Evolutionary conservation across 768 basidiomycete species (phyloP).

Genomic region (Phaeotremella fagi): DNA sequence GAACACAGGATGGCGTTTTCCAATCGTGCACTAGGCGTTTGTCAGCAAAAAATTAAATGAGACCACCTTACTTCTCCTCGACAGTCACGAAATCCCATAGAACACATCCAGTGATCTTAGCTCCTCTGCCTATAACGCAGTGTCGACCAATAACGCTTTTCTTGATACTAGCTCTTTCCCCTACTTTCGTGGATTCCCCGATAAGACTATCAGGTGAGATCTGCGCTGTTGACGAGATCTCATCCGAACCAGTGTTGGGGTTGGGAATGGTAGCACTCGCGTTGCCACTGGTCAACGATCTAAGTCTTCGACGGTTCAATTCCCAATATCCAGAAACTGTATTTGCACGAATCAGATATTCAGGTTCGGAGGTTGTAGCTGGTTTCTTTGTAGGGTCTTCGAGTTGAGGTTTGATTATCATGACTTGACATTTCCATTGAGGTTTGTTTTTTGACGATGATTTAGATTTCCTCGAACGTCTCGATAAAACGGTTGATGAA

Average conservation of each 20-base stretch:
- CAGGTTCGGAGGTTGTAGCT: constrained; percentile 15
- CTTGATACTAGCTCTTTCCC: constrained; percentile 75
- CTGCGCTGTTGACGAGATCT: constrained; percentile 72
- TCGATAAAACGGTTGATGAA: not conserved
- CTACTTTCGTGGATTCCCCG: constrained; percentile 74
- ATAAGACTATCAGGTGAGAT: constrained; percentile 78
- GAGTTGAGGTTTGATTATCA: constrained; percentile 26
- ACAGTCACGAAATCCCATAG: constrained; percentile 84
- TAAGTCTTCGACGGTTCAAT: constrained; percentile 60
- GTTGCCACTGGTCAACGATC: not conserved
- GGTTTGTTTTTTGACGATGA: not conserved
- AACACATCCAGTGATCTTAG: constrained; percentile 74
- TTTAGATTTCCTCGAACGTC: not conserved
- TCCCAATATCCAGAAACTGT: constrained; percentile 72
- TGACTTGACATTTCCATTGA: constrained; percentile 35
- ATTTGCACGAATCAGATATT: constrained; percentile 59
- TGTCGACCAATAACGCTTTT: constrained; percentile 74
- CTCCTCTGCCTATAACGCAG: constrained; percentile 76
- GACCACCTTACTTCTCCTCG: constrained; percentile 67
- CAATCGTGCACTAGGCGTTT: constrained; percentile 38
- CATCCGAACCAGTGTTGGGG: not conserved
- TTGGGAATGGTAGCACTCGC: not conserved
- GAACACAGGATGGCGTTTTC: constrained; percentile 49
- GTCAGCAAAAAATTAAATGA: not conserved
- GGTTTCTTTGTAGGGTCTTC: constrained; percentile 8